Conservation (phyloP, 176 grass and related monocot species). For the Bromus sterilis region DNA sequence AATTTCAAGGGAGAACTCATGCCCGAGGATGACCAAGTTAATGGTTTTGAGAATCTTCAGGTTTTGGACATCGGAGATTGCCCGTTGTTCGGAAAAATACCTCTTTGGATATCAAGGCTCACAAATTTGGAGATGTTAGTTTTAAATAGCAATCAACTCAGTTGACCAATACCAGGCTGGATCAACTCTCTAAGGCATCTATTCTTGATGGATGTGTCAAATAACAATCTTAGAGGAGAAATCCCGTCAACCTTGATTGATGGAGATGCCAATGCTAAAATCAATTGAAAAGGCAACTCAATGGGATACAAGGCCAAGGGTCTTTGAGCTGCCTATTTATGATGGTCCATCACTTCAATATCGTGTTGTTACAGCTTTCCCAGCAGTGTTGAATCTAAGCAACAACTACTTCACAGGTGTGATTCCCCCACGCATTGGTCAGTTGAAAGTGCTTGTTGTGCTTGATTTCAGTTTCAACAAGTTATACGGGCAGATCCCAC, state of each 20-base stretch:
- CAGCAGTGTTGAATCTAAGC: neutral
- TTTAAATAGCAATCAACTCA: neutral
- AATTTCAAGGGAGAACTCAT: slow-evolving; percentile 4
- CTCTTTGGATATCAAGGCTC: slow-evolving; percentile 28
- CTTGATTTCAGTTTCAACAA: slow-evolving; percentile 16
- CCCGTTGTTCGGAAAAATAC: neutral
- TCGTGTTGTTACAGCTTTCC: neutral
- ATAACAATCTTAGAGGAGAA: slow-evolving; percentile 1
- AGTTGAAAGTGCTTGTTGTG: neutral
- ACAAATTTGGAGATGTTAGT: neutral
- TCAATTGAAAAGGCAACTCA: neutral
- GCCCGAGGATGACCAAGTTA: neutral
- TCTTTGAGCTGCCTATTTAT: slow-evolving; percentile 19
- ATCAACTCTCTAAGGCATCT: neutral
- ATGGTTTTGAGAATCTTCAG: slow-evolving; percentile 27
- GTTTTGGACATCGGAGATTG: neutral
- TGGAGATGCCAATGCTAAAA: neutral
- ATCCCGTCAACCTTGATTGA: neutral
- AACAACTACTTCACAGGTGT: neutral
- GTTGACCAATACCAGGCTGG: slow-evolving; percentile 14
- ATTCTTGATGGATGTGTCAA: slow-evolving; percentile 12
- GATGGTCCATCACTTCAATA: neutral
- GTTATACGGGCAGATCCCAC: slow-evolving; percentile 2
- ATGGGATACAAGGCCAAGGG: too few relatives aligned
- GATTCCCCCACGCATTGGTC: neutral